Evolutionary conservation across 2,329 filamentous ascomycete species (phyloP), one percentile per base, ranked within the genome.

Genomic region (Zalaria obscura): DNA sequence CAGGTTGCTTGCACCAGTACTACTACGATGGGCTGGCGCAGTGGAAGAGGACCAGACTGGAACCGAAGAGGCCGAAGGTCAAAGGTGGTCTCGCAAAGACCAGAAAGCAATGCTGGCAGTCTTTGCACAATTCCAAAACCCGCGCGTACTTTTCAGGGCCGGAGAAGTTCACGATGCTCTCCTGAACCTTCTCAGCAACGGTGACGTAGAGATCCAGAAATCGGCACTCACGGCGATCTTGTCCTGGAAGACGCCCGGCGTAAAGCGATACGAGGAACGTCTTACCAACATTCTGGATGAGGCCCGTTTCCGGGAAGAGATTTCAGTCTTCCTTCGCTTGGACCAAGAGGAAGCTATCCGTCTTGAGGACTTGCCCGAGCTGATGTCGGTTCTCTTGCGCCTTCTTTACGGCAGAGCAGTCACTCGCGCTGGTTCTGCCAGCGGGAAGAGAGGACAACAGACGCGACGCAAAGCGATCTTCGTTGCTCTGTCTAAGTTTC

Each of bases 361-460:
- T 48, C 78, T 80, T 49, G 66, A 78, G 5, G 86, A 98, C 55
- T 76, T 82, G 5, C 54, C 66, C 3, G 74, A 77, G 36, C 62
- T 95, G 31, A 84, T 96, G 70, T 89, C 91, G 1, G 76, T 98
- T 4, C 69, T 98, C 26, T 72, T 98, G 29, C 76, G 88, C 38
- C 64, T 98, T 29, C 68, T 98, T 2, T 98, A 96, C 58, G 91
- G 91, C 34, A 80, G 86, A 49, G 79, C 89, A 36, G 86, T 96
- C 40, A 81, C 83, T 11, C 81, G 86, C 52, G 83, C 83, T 53
- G 83, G 84, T 11, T 73, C 75, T 27, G 75, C 77, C 11, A 85
- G 83, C 49, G 84, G 83, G 8, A 81, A 81, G 47, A 79, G 86
- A 52, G 85, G 86, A 1, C 77, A 94, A 54, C 79, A 88, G 48